Percentiles rank a stretch among this genome's conserved stretches.
Evolutionary conservation across 2,329 filamentous ascomycete species (phyloP).

Genomic region (Colletotrichum spaethianum): DNA sequence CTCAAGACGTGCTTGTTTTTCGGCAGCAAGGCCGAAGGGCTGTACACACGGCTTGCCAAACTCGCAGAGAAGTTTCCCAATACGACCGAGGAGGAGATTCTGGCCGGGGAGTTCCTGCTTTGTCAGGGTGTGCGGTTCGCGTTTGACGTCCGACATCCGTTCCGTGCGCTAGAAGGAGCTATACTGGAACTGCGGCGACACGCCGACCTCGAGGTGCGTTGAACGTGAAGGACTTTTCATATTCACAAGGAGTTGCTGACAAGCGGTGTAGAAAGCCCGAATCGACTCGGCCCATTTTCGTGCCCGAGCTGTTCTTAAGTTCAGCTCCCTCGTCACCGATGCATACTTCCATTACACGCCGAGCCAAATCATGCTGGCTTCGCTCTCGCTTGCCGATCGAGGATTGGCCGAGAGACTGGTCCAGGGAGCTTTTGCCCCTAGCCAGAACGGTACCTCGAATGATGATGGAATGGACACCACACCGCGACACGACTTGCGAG

Average conservation of each 20-base stretch:
- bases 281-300: conserved; percentile 77
- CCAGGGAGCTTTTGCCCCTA: conserved; percentile 51
- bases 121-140: conserved; percentile 94
- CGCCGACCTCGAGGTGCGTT: conserved; percentile 69
- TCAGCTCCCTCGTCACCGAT: conserved; percentile 88
- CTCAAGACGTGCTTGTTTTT: conserved; percentile 94
- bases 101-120: conserved; percentile 92
- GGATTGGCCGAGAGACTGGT: conserved; percentile 69
- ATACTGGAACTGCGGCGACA: conserved; percentile 85
- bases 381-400: conserved; percentile 81
- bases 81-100: conserved; percentile 83
- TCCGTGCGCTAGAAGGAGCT: conserved; percentile 87
- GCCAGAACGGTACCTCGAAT: conserved; percentile 18
- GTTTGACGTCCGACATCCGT: conserved; percentile 93
- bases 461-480: conserved; percentile 43
- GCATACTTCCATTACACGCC: conserved; percentile 98
- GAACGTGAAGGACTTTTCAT: conserved; percentile 34
- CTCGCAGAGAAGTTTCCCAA: conserved; percentile 81
- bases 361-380: conserved; percentile 91
- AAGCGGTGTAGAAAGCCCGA: conserved; percentile 53
- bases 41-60: conserved; percentile 73
- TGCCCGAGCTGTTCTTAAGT: conserved; percentile 82
- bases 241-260: conserved; percentile 2
- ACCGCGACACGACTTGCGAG: conserved; percentile 49
- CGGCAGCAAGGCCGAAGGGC: conserved; percentile 91